Base-by-base conservation (phyloP, 2,329 filamentous ascomycete species). In the Chrysosphaeria jannelii region DNA sequence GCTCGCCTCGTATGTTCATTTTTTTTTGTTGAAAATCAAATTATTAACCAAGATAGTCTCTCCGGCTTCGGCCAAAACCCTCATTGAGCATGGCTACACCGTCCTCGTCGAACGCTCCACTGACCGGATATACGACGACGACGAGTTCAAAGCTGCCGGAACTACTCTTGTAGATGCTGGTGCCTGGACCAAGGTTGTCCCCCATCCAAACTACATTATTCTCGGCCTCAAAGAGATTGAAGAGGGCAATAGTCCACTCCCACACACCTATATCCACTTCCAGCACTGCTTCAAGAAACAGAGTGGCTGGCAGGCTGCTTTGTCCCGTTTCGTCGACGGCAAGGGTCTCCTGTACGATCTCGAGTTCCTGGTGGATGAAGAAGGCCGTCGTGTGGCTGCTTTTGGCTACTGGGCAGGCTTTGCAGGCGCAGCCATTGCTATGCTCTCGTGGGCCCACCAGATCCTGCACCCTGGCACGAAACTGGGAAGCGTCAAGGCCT, bases 401-500 rank as follows among this genome's bases (percentile, higher is more conserved):
- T 75, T 76, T 35, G 58, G 67, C 9, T 72, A 65, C 43, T 60
- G 67, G 29, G 75, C 74, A 14, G 75, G 74, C 11, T 85, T 72
- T 39, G 64, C 69, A 4, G 64, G 66, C 16, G 58, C 68, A 19
- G 71, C 71, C 6, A 50, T 79, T 24, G 72, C 69, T 13, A 44
- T 88, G 19, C 58, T 78, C 55, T 62, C 65, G 21, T 90, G 79
- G 74, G 62, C 72, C 8, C 71, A 66, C 58, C 76, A 90, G 45
- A 52, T 81, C 30, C 58, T 57, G 20, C 58, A 79, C 43, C 23
- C 28, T 3, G 28, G 27, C 22, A 24, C 21, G 10, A 19, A 25
- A 6, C 25, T 27, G 22, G 13, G 18, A 19, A 8, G 19, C 17
- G 25, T 30, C 10, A 23, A 24, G 14, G 23, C 14, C 9, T 28